Percentiles rank a stretch among this genome's conserved stretches.
Conservation (phyloP, 1,284 basidiomycete genomes). For the Austroboletus niveus region DNA sequence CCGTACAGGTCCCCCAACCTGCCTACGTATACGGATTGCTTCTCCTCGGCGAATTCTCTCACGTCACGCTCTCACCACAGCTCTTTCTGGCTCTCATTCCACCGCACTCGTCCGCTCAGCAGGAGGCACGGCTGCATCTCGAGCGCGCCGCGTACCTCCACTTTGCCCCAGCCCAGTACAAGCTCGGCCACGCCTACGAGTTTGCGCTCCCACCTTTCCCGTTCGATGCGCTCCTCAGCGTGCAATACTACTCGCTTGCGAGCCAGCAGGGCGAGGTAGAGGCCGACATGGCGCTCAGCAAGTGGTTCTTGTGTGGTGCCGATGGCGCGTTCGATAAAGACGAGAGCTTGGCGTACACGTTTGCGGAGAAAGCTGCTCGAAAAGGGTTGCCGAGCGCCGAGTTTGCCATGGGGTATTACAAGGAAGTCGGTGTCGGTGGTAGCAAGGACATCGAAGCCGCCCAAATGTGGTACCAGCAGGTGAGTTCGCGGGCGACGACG, state of each 20-base stretch:
- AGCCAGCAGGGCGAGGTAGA: slow-evolving; percentile 85
- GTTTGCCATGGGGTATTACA: slow-evolving; percentile 94
- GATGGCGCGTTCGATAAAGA: slow-evolving; percentile 86
- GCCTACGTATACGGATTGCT: slow-evolving; percentile 86
- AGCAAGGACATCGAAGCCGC: slow-evolving; percentile 65
- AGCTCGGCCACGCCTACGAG: slow-evolving; percentile 89
- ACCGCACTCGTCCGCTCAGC: slow-evolving; percentile 37
- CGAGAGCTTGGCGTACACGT: slow-evolving; percentile 82
- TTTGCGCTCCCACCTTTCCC: slow-evolving; percentile 84
- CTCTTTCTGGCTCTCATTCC: slow-evolving; percentile 56
- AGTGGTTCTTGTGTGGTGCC: slow-evolving; percentile 93
- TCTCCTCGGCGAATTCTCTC: slow-evolving; percentile 76
- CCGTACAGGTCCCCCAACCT: slow-evolving; percentile 79
- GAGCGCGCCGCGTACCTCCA: slow-evolving; percentile 85
- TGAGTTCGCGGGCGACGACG: slow-evolving; percentile 29
- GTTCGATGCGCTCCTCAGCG: slow-evolving; percentile 87
- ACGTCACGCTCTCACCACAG: slow-evolving; percentile 52
- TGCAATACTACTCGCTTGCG: slow-evolving; percentile 90
- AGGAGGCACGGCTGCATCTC: slow-evolving; percentile 53
- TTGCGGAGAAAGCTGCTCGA: slow-evolving; percentile 88
- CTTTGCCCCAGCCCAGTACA: slow-evolving; percentile 90
- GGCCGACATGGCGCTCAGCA: slow-evolving; percentile 93
- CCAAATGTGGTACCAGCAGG: slow-evolving; percentile 68
- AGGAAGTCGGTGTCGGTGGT: slow-evolving; percentile 77
- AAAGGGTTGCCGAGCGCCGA: slow-evolving; percentile 82